These are phyloP conservation scores for Calamus simplicifolius DNA, from an alignment of 176 grass and related monocot species.

Conservation along the genomic window DNA sequence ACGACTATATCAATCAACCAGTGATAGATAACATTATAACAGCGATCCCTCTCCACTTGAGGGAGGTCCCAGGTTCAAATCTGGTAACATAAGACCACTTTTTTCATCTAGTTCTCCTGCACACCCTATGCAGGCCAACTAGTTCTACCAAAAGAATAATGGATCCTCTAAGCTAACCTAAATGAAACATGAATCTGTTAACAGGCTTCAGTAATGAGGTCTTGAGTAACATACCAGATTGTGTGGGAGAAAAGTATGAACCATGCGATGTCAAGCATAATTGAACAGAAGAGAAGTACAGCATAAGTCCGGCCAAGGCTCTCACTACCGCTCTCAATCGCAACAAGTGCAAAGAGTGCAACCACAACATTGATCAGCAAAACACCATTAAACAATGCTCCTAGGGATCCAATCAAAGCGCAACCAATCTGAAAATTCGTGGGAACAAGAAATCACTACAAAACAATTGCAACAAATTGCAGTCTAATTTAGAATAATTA, in stretches of 20 bases:
- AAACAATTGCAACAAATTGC: too few relatives aligned
- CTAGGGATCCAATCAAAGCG: constrained; percentile 16
- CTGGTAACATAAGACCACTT: too few relatives aligned
- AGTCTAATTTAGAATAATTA: too few relatives aligned
- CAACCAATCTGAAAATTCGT: constrained; percentile 16
- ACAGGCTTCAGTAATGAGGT: not conserved
- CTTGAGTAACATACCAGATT: constrained; percentile 12
- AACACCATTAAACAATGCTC: constrained; percentile 22
- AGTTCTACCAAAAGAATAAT: too few relatives aligned
- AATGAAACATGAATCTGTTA: too few relatives aligned
- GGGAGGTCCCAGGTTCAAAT: too few relatives aligned
- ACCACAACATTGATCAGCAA: constrained; percentile 16
- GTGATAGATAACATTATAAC: too few relatives aligned
- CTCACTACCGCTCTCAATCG: constrained; percentile 15
- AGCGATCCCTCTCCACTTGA: too few relatives aligned
- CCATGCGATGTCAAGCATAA: constrained; percentile 16
- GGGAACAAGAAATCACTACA: not conserved
- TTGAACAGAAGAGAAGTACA: constrained; percentile 6
- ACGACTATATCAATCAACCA: too few relatives aligned
- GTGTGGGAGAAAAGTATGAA: constrained; percentile 21
- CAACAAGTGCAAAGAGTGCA: constrained; percentile 16
- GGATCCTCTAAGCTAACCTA: too few relatives aligned
- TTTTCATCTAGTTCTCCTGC: too few relatives aligned
- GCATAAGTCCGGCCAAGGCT: constrained; percentile 11
- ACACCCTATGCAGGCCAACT: too few relatives aligned